phyloP scores from a whole-genome alignment of 495 filamentous ascomycete genomes.

The Penicillium bialowiezense region DNA sequence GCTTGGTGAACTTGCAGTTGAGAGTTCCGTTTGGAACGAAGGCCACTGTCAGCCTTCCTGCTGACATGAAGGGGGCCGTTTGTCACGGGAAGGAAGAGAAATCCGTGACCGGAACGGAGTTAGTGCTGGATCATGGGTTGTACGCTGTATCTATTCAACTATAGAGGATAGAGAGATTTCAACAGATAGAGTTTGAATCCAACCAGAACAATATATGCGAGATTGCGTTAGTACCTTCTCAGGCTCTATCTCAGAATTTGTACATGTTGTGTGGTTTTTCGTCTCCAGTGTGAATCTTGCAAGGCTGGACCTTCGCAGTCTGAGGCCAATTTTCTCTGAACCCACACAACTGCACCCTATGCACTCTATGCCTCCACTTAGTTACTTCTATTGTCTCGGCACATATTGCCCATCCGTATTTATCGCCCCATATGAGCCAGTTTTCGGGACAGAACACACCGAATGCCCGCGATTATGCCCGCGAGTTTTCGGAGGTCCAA shows the following conservation, averaged over 20 bases:
- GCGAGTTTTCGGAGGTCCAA: background rate
- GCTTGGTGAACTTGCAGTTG: background rate
- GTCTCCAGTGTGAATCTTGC: too few species aligned
- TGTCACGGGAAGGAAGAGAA: background rate
- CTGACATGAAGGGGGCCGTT: background rate
- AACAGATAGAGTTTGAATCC: background rate
- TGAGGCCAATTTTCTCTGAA: too few species aligned
- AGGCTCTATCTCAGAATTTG: too few species aligned
- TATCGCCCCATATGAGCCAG: background rate
- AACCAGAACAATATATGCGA: too few species aligned
- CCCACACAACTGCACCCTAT: too few species aligned
- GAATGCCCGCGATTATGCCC: background rate
- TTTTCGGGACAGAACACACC: background rate
- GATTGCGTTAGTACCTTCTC: too few species aligned
- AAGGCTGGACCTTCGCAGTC: too few species aligned
- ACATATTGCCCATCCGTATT: background rate
- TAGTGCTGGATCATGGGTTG: background rate
- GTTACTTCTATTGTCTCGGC: background rate
- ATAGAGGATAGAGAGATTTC: background rate
- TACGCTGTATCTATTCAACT: background rate
- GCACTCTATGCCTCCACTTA: background rate
- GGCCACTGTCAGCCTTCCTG: constrained; percentile 5
- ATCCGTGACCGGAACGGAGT: background rate
- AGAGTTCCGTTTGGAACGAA: constrained; percentile 16
- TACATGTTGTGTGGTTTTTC: too few species aligned